Percentiles rank a stretch among this genome's conserved stretches.
Conservation (phyloP, 768 basidiomycete species). For the Phlebiopsis flavidoalba region DNA sequence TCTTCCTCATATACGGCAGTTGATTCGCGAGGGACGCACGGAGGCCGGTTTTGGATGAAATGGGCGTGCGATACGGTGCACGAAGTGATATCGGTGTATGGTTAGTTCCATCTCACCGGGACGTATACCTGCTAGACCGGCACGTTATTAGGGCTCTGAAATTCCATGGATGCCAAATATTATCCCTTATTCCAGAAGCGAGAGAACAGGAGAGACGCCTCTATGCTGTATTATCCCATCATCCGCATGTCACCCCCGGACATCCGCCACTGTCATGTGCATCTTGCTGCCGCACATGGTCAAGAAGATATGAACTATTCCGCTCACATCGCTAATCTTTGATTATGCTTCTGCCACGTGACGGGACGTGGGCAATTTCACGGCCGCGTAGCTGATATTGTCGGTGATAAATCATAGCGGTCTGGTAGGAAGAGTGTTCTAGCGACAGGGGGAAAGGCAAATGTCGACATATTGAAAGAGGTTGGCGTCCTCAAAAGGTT, state of each 20-base stretch:
- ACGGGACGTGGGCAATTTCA: slow-evolving; percentile 69
- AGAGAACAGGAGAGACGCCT: slow-evolving; percentile 1
- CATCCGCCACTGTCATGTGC: slow-evolving; percentile 96
- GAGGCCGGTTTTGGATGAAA: slow-evolving; percentile 13
- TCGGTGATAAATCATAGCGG: slow-evolving; percentile 43
- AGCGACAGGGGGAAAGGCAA: slow-evolving; percentile 61
- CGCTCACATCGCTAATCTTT: slow-evolving; percentile 46
- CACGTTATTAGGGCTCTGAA: slow-evolving; percentile 33
- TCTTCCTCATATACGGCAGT: slow-evolving; percentile 48
- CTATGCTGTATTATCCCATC: slow-evolving; percentile 53
- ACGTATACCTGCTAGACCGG: not conserved
- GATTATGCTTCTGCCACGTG: slow-evolving; percentile 64
- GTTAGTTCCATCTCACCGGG: not conserved
- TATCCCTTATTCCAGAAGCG: slow-evolving; percentile 46
- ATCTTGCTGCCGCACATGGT: slow-evolving; percentile 93
- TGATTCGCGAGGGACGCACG: slow-evolving; percentile 29
- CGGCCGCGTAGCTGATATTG: slow-evolving; percentile 47
- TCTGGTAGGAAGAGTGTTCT: slow-evolving; percentile 73
- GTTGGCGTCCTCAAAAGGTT: slow-evolving; percentile 56
- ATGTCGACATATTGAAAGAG: slow-evolving; percentile 61
- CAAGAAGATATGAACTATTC: slow-evolving; percentile 86
- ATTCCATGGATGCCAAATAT: slow-evolving; percentile 59
- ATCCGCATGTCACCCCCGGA: slow-evolving; percentile 73
- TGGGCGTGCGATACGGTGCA: slow-evolving; percentile 13
- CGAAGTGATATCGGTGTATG: slow-evolving; percentile 38